A percentile compares a stretch with the other conserved stretches of the same genome.
Conservation (phyloP, 805 yeast species). For the Ogataea methanolica region DNA sequence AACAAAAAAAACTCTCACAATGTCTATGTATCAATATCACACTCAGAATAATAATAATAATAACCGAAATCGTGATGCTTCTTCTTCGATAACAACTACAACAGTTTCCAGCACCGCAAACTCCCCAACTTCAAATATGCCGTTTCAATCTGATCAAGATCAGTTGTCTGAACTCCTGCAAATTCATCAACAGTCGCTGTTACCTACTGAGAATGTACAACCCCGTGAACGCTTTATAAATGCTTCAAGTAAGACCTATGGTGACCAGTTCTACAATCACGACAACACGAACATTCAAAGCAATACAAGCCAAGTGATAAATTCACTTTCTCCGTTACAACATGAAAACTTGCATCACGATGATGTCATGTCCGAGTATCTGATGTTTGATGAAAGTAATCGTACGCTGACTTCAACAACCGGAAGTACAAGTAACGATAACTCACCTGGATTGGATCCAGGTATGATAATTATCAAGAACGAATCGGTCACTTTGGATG, state of each 20-base stretch:
- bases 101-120: too few relatives aligned
- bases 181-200: neutral
- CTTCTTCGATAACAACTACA: too few relatives aligned
- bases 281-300: constrained; percentile 8
- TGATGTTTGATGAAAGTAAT: constrained; percentile 9
- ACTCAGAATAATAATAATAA: too few relatives aligned
- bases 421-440: constrained; percentile 1
- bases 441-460: neutral
- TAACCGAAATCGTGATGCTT: too few relatives aligned
- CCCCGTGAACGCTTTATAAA: neutral
- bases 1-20: too few relatives aligned
- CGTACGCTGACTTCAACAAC: neutral
- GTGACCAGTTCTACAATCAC: constrained; percentile 7
- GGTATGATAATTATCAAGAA: neutral
- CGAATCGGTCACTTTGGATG: constrained; percentile 4
- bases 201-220: neutral
- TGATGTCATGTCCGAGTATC: constrained; percentile 4
- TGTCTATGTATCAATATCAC: too few relatives aligned
- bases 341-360: neutral
- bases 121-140: too few relatives aligned
- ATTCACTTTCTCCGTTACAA: neutral
- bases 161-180: neutral
- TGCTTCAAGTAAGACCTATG: neutral
- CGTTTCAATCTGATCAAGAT: too few relatives aligned
- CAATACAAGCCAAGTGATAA: constrained; percentile 2